Evolutionary conservation across 2,329 filamentous ascomycete genomes (phyloP), one percentile per base, ranked within the genome.

Genomic region (Pestalotiopsis sp.): DNA sequence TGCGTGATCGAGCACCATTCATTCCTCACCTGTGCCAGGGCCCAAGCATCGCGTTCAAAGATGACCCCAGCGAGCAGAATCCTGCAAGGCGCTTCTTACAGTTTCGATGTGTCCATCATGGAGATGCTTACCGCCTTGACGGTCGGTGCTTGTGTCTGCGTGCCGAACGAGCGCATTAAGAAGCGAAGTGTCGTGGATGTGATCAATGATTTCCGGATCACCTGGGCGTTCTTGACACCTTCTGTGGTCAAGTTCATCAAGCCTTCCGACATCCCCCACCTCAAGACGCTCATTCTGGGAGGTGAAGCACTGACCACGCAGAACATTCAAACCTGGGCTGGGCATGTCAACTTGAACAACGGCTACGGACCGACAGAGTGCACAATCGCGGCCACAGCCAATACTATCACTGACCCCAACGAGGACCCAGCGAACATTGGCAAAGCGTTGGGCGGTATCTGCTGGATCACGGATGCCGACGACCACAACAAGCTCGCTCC

Each of bases 101-200:
- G 77, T 5, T 82, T 81, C 48, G 80, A 81, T 68, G 78, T 77
- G 56, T 77, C 76, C 38, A 70, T 81, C 0, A 72, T 73, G 20
- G 79, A 81, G 56, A 79, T 81, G 67, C 76, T 80, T 56, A 77
- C 75, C 5, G 79, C 80, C 1, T 75, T 82, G 30, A 73, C 78
- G 52, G 68, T 73, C 39, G 80, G 81, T 30, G 81, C 78, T 14
- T 81, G 79, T 66, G 75, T 82, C 4, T 81, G 80, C 66, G 73
- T 81, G 13, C 76, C 78, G 2, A 78, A 75, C 1, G 78, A 81
- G 30, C 73, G 77, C 13, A 74, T 79, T 22, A 75, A 78, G 7
- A 73, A 79, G 55, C 30, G 39, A 17, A 52, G 56, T 24, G 40
- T 68, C 14, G 64, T 55, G 3, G 57, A 66, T 26, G 58, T 63